Conservation (phyloP, 129 eudicot species). For the Mikania micrantha region DNA sequence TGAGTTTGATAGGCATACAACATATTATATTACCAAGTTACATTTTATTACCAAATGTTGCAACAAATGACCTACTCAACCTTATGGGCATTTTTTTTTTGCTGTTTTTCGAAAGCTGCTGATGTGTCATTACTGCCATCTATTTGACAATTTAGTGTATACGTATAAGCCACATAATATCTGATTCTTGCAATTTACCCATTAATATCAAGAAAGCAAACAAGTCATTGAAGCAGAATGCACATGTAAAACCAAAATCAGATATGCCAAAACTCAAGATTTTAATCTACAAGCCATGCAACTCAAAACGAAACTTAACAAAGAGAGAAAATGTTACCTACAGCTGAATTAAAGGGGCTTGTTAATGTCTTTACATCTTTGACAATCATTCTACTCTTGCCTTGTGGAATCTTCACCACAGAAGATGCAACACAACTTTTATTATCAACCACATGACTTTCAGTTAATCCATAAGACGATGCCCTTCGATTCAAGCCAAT, state of each 20-base stretch:
- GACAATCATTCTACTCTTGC: slow-evolving; percentile 60
- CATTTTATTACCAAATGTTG: neutral
- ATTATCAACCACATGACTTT: slow-evolving; percentile 47
- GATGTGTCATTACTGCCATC: neutral
- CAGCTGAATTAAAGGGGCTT: slow-evolving; percentile 65
- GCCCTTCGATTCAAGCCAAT: slow-evolving; percentile 44
- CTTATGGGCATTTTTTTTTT: neutral
- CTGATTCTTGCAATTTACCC: neutral
- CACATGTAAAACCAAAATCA: neutral
- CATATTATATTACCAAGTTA: neutral
- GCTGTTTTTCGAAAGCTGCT: neutral
- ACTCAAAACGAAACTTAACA: neutral
- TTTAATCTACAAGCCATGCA: neutral
- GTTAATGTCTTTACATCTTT: slow-evolving; percentile 45
- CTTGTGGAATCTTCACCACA: slow-evolving; percentile 50
- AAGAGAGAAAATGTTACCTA: slow-evolving; percentile 71
- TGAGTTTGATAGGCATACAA: neutral
- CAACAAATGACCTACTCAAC: neutral
- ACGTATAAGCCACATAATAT: neutral
- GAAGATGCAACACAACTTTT: slow-evolving; percentile 52
- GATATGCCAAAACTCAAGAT: neutral
- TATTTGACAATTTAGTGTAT: neutral
- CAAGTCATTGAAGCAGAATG: neutral
- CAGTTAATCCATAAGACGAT: slow-evolving; percentile 42
- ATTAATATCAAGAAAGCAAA: neutral